Conservation (phyloP, 78 protist genomes). For the Dictyostelium intermedium region DNA sequence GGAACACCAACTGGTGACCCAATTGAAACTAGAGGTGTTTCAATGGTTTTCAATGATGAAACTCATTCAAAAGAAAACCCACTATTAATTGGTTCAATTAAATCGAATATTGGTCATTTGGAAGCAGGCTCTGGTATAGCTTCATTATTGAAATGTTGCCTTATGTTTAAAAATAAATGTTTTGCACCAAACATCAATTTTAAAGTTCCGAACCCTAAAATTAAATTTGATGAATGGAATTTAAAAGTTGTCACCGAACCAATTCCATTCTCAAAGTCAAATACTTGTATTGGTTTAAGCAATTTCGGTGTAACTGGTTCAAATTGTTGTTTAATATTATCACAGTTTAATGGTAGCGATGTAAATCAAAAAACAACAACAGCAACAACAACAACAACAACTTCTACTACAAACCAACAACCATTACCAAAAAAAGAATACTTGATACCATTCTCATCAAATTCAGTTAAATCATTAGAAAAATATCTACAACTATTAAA, state of each 20-base stretch:
- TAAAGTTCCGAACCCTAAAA: constrained; percentile 60
- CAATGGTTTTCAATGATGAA: constrained; percentile 24
- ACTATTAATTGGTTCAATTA: not conserved
- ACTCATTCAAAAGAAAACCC: constrained; percentile 20
- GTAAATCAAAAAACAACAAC: not conserved
- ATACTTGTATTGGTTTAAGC: constrained; percentile 15
- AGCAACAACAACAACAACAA: not conserved
- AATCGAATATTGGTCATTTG: constrained; percentile 59
- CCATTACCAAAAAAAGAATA: not conserved
- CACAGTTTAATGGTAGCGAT: not conserved
- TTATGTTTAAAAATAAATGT: constrained; percentile 47
- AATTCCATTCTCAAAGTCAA: constrained; percentile 14
- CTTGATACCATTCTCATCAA: constrained; percentile 10
- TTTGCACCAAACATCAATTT: constrained; percentile 69
- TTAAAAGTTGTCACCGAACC: constrained; percentile 46
- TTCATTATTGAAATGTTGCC: constrained; percentile 40
- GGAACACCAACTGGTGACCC: constrained; percentile 83
- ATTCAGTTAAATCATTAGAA: not conserved
- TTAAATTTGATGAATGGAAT: constrained; percentile 49
- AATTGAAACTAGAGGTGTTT: constrained; percentile 45
- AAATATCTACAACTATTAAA: not conserved
- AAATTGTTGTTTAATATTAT: constrained; percentile 70
- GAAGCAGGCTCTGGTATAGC: constrained; percentile 40
- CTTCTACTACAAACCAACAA: no score
- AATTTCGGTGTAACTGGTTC: constrained; percentile 91